Conservation (phyloP, 2,329 filamentous ascomycete species). For the Coniochaeta pulveracea region DNA sequence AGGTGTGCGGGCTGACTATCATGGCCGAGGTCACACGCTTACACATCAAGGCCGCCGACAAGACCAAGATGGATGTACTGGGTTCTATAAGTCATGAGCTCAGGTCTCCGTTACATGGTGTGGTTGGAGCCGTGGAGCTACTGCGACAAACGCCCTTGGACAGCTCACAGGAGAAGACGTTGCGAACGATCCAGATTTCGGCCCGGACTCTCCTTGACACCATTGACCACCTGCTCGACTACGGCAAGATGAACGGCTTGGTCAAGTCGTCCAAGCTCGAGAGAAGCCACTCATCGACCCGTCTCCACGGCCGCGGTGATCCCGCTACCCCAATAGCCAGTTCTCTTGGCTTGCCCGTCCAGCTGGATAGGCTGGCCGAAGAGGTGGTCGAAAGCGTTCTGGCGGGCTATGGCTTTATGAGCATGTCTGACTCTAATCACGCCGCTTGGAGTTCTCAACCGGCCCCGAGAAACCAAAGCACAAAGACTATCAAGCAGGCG, state of each 20-base stretch:
- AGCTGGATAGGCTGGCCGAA: conserved; percentile 29
- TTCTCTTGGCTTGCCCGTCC: conserved; percentile 10
- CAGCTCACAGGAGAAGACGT: conserved; percentile 31
- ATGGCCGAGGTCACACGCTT: conserved; percentile 44
- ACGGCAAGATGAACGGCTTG: conserved; percentile 7
- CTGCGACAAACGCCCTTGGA: conserved; percentile 38
- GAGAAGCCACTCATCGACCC: neutral
- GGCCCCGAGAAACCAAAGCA: too few relatives aligned
- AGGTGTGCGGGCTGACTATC: conserved; percentile 39
- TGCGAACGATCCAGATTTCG: conserved; percentile 37
- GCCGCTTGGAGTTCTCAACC: neutral
- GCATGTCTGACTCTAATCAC: conserved; percentile 3
- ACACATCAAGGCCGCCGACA: conserved; percentile 23
- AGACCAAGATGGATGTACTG: conserved; percentile 45
- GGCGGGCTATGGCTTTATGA: conserved; percentile 29
- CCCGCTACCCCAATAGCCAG: neutral
- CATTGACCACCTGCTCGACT: conserved; percentile 28
- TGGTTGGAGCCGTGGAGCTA: conserved; percentile 41
- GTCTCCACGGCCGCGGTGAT: neutral
- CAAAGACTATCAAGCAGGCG: neutral
- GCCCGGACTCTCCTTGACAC: conserved; percentile 40
- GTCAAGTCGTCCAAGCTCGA: conserved; percentile 6
- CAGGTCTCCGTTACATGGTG: conserved; percentile 48
- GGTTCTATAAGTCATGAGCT: conserved; percentile 51
- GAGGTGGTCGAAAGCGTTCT: conserved; percentile 35